Percentiles rank a stretch among this genome's conserved stretches.
phyloP scores from a whole-genome alignment of 495 filamentous ascomycete genomes.

The Penicillium taxi region DNA sequence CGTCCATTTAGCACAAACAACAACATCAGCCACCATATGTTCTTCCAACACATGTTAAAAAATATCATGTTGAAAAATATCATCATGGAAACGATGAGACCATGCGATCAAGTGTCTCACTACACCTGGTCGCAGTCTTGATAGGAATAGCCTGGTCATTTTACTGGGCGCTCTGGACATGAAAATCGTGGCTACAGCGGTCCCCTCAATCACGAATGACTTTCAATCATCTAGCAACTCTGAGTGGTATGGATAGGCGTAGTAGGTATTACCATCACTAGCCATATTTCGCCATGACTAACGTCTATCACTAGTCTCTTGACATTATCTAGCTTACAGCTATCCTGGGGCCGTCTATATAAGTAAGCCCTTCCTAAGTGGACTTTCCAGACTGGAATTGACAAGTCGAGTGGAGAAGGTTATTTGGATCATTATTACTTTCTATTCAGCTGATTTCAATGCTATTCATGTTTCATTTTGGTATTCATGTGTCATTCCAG shows the following conservation, averaged over 20 bases:
- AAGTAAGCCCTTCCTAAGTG: constrained; percentile 1
- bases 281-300: too few species aligned
- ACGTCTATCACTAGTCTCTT: too few species aligned
- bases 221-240: constrained; percentile 57
- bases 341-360: too few species aligned
- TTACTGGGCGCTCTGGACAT: constrained; percentile 30
- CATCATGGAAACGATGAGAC: too few species aligned
- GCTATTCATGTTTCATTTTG: background rate
- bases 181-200: constrained; percentile 65
- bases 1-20: too few species aligned
- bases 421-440: background rate
- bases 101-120: too few species aligned
- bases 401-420: background rate
- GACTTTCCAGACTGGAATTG: background rate
- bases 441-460: constrained; percentile 1
- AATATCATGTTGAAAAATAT: too few species aligned
- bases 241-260: constrained; percentile 48
- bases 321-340: too few species aligned
- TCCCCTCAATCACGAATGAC: constrained; percentile 58
- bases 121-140: too few species aligned
- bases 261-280: constrained; percentile 41
- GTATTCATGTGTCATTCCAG: background rate
- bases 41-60: too few species aligned
- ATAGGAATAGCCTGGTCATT: too few species aligned
- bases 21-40: too few species aligned